Evolutionary conservation across 2,329 filamentous ascomycete species (phyloP), one percentile per base, ranked within the genome.

Genomic region (Paraphaeosphaeria minitans): DNA sequence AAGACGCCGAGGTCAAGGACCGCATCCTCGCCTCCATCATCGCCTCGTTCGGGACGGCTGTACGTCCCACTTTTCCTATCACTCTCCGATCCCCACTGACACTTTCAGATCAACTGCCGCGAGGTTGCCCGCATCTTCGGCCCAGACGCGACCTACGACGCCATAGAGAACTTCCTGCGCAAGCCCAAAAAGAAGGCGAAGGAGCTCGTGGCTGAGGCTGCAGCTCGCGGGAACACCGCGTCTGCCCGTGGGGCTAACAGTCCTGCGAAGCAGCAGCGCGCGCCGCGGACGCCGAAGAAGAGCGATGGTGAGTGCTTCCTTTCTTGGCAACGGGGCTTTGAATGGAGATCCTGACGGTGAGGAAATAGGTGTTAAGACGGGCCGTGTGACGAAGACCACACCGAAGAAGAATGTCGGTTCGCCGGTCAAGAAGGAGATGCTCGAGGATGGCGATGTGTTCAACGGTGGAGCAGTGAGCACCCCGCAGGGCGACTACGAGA

Each of bases 121-220:
- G 68, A 73, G 3, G 78, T 83, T 24, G 82, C 82, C 0, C 64
- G 67, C 2, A 68, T 80, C 53, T 84, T 80, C 62, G 81, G 80
- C 1, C 63, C 75, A 8, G 79, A 77, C 0, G 79, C 80, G 0
- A 83, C 79, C 0, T 82, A 82, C 69, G 74, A 83, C 59, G 72
- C 81, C 0, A 77, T 85, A 24, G 79, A 84, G 59, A 75, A 76
- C 45, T 77, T 76, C 2, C 77, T 84, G 37, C 79, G 80, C 45
- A 76, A 74, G 47, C 78, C 77, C 59, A 82, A 81, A 49, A 77
- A 77, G 49, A 50, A 71, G 1, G 80, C 81, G 0, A 67, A 71
- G 0, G 60, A 62, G 0, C 70, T 83, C 14, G 64, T 62, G 31
- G 57, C 41, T 0, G 65, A 68, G 7, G 68, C 66, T 2, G 45